phyloP scores from a whole-genome alignment of 345 rosid species.

The Gossypium bickii region DNA sequence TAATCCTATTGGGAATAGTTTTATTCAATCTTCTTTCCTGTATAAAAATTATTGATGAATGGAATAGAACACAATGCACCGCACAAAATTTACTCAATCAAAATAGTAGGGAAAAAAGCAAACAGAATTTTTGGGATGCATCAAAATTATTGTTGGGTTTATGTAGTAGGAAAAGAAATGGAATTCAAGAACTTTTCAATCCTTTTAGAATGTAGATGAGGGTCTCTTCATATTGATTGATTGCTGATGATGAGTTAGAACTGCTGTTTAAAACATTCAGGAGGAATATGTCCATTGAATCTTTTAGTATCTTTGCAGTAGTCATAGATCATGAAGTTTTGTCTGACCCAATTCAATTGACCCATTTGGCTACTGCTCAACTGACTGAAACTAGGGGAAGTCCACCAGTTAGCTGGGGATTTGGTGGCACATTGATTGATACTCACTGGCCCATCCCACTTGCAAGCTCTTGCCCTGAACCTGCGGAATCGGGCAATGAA shows the following conservation, averaged over 20 bases:
- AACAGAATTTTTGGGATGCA: neutral
- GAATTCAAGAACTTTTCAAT: neutral
- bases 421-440: constrained; percentile 36
- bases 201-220: neutral
- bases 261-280: constrained; percentile 58
- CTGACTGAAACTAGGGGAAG: constrained; percentile 40
- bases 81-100: neutral
- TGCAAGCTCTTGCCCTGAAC: constrained; percentile 59
- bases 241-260: constrained; percentile 29
- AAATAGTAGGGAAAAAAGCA: neutral
- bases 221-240: constrained; percentile 6
- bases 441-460: constrained; percentile 54
- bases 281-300: constrained; percentile 58
- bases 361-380: constrained; percentile 35
- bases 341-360: constrained; percentile 47
- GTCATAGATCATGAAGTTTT: constrained; percentile 58
- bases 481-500: constrained; percentile 43
- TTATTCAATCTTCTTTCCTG: neutral
- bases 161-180: neutral
- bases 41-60: too few species aligned
- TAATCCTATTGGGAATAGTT: neutral
- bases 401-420: constrained; percentile 57
- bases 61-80: neutral
- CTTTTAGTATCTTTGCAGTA: constrained; percentile 60
- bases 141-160: neutral